A percentile compares a stretch with the other conserved stretches of the same genome.
Evolutionary conservation across 2,329 filamentous ascomycete genomes (phyloP).

Genomic region (Hypoxylon sp.): DNA sequence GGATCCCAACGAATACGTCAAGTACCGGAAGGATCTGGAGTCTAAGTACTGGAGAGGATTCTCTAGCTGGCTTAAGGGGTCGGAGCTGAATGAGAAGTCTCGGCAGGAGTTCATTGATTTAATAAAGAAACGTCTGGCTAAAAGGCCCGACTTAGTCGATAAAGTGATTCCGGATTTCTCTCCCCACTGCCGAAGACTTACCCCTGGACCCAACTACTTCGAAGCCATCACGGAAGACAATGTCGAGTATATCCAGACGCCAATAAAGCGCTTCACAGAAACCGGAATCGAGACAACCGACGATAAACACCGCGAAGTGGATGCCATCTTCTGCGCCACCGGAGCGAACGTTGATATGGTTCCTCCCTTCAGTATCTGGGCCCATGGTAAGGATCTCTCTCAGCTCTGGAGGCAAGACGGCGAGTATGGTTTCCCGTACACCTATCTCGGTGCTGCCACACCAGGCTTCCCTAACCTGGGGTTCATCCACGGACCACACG

Average conservation of each 20-base stretch:
- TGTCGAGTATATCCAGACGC: slow-evolving; percentile 71
- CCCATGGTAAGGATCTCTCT: slow-evolving; percentile 67
- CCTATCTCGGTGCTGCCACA: slow-evolving; percentile 74
- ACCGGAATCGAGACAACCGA: slow-evolving; percentile 73
- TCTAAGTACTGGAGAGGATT: slow-evolving; percentile 74
- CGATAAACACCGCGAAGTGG: slow-evolving; percentile 69
- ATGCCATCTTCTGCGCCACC: slow-evolving; percentile 77
- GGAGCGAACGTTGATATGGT: slow-evolving; percentile 73
- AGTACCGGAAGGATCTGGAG: slow-evolving; percentile 60
- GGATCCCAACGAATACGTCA: slow-evolving; percentile 72
- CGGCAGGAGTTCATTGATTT: slow-evolving; percentile 64
- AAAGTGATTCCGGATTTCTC: slow-evolving; percentile 74
- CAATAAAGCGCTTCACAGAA: slow-evolving; percentile 70
- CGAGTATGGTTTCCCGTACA: slow-evolving; percentile 74
- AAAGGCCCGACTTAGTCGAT: slow-evolving; percentile 69
- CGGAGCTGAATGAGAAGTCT: slow-evolving; percentile 63
- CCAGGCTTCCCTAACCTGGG: slow-evolving; percentile 78
- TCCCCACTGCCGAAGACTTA: slow-evolving; percentile 74
- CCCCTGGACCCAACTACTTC: slow-evolving; percentile 76
- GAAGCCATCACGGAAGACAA: slow-evolving; percentile 74
- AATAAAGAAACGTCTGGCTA: slow-evolving; percentile 68
- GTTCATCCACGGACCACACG: slow-evolving; percentile 74
- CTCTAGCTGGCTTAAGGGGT: slow-evolving; percentile 67
- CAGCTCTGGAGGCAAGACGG: slow-evolving; percentile 70
- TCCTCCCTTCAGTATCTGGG: slow-evolving; percentile 72